Evolutionary conservation across 352 stramenopile species (phyloP).

Genomic region (Globisporangium middletonii): DNA sequence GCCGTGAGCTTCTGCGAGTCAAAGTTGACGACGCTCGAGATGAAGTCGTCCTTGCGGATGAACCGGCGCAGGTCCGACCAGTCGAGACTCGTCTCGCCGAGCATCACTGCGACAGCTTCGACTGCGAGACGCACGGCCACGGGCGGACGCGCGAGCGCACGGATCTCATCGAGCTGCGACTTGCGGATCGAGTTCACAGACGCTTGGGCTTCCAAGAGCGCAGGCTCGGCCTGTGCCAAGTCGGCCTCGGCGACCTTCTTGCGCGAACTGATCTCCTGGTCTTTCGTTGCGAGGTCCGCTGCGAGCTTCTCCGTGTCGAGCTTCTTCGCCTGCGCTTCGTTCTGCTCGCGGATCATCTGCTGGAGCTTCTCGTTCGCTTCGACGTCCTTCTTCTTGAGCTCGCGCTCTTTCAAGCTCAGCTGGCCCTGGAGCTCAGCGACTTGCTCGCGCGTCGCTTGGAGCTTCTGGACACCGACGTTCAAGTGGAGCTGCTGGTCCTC

Average conservation of each 20-base stretch:
- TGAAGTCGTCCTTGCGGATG: conserved; percentile 97
- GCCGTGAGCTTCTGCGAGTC: conserved; percentile 95
- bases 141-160: conserved; percentile 93
- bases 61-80: conserved; percentile 98
- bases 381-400: conserved; percentile 95
- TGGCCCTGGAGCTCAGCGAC: conserved; percentile 90
- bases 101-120: conserved; percentile 97
- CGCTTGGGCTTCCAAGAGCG: conserved; percentile 94
- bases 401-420: conserved; percentile 91
- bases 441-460: conserved; percentile 97
- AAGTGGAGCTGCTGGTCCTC: conserved; percentile 98
- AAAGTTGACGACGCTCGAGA: conserved; percentile 99
- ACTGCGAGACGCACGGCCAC: conserved; percentile 96
- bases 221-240: conserved; percentile 96
- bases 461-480: conserved; percentile 97
- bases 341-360: conserved; percentile 99
- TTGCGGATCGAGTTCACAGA: conserved; percentile 99
- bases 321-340: conserved; percentile 96
- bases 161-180: conserved; percentile 98
- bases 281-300: conserved; percentile 92
- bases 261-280: conserved; percentile 93
- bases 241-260: conserved; percentile 95
- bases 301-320: conserved; percentile 95
- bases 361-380: conserved; percentile 98
- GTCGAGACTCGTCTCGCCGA: conserved; percentile 94